Percentiles rank a stretch among this genome's conserved stretches.
phyloP scores from a whole-genome alignment of 2,329 filamentous ascomycete species.

The Xylariaceae sp. region DNA sequence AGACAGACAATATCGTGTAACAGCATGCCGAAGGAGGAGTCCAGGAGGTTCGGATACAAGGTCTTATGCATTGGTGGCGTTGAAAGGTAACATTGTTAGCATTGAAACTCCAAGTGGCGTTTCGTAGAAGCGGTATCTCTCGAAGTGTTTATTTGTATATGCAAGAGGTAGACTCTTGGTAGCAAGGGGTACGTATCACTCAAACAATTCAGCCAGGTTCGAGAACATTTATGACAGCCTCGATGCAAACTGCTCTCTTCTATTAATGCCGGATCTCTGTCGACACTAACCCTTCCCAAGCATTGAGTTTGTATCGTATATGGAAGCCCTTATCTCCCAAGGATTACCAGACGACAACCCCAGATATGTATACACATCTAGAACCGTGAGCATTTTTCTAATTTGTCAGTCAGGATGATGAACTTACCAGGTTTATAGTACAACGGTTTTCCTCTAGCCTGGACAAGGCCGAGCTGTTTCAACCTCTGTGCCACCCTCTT shows the following conservation, averaged over 20 bases:
- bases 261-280: background rate
- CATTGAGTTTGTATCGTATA: constrained; percentile 53
- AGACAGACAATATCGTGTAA: background rate
- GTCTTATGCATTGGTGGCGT: constrained; percentile 20
- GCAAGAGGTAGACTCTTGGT: constrained; percentile 6
- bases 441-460: constrained; percentile 51
- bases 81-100: constrained; percentile 19
- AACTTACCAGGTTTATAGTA: constrained; percentile 77
- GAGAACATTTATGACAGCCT: background rate
- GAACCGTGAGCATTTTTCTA: background rate
- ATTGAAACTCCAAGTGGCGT: constrained; percentile 11
- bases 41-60: constrained; percentile 1
- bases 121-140: constrained; percentile 6
- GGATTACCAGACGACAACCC: constrained; percentile 63
- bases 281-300: constrained; percentile 34
- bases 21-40: background rate
- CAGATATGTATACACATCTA: constrained; percentile 70
- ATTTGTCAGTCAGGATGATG: background rate
- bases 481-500: constrained; percentile 66
- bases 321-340: constrained; percentile 63
- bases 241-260: constrained; percentile 1
- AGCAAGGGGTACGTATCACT: constrained; percentile 23
- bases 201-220: constrained; percentile 13
- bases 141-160: constrained; percentile 11
- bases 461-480: constrained; percentile 63